Base-by-base conservation (phyloP, 805 yeast species). In the Pichia gijzeniarum region DNA sequence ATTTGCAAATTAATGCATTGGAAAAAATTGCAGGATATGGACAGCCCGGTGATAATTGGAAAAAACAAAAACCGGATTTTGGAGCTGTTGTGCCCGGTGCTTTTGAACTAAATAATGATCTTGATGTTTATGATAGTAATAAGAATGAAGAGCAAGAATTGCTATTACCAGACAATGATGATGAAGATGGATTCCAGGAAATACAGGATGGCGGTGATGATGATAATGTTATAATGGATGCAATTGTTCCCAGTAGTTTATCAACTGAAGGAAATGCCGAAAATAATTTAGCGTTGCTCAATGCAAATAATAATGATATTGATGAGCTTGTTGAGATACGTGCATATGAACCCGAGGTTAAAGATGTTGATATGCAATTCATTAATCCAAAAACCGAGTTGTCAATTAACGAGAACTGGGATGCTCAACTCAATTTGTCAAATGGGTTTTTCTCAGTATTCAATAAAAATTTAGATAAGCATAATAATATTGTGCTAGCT, bases 331-430 rank as follows among this genome's bases (percentile, higher is more conserved):
- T 82, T 6, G 69, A 73, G 40, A 85, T 81, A 52, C 82, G 78
- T 54, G 83, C 79, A 3, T 85, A 76, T 57, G 93, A 85, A 60
- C 91, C 91, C 0, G 77, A 78, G 47, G 63, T 74, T 14, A 67
- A 65, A 20, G 75, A 68, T 27, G 58, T 66, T 1, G 80, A 76
- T 54, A 64, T 72, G 60, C 73, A 57, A 32, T 70, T 65, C 50
- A 61, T 68, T 52, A 65, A 45, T 54, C 57, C 33, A 55, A 71
- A 57, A 22, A 73, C 80, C 1, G 59, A 68, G 25, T 64, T 79
- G 35, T 74, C 79, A 1, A 68, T 70, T 1, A 71, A 82, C 6
- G 69, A 69, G 28, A 74, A 80, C 51, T 85, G 95, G 91, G 68
- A 76, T 20, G 67, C 72, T 13, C 91, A 84, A 55, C 58, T 84